Evolutionary conservation across 345 rosid species (phyloP), one percentile per base, ranked within the genome.

Genomic region (Dipteronia dyeriana): DNA sequence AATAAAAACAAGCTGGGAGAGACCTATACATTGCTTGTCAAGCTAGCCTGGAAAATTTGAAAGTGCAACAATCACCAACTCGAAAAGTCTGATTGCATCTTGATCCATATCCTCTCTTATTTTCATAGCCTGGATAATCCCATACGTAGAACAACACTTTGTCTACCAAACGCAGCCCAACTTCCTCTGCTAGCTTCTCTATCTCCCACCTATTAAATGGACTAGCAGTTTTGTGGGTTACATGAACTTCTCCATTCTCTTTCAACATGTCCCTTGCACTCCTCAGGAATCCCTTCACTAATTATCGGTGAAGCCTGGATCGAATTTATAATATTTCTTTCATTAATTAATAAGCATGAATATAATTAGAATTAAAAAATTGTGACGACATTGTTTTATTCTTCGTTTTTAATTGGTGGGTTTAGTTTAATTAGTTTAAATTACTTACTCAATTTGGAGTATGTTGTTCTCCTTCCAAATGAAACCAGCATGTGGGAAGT

Each of bases 171-270:
- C 29, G 8, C 45, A 86, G 81, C 45, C 90, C 87, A 23, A 56
- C 82, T 26, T 79, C 81, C 1, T 70, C 61, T 8, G 86, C 89
- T 0, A 88, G 38, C 3, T 59, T 29, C 80, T 25, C 76, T 29
- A 88, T 77, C 63, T 86, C 73, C 95, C 91, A 89, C 17, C 14
- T 22, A 5, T 41, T 39, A 66, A 82, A 93, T 41, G 92, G 93
- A 68, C 84, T 51, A 16, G 77, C 74, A 0, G 85, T 86, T 74
- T 85, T 87, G 69, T 88, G 94, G n/a, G 89, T 76, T 43, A 84
- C 79, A 59, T 90, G 94, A 39, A 88, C 81, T 75, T 91, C 86
- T 3, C 97, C 92, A 23, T 80, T 69, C 17, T 66, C 75, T 13
- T 71, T 25, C 68, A 91, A 62, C 84, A 89, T 67, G 62, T 65